A percentile compares a stretch with the other conserved stretches of the same genome.
Evolutionary conservation across 108 stramenopile species (phyloP).

Genomic region (Aureococcus anophagefferens): DNA sequence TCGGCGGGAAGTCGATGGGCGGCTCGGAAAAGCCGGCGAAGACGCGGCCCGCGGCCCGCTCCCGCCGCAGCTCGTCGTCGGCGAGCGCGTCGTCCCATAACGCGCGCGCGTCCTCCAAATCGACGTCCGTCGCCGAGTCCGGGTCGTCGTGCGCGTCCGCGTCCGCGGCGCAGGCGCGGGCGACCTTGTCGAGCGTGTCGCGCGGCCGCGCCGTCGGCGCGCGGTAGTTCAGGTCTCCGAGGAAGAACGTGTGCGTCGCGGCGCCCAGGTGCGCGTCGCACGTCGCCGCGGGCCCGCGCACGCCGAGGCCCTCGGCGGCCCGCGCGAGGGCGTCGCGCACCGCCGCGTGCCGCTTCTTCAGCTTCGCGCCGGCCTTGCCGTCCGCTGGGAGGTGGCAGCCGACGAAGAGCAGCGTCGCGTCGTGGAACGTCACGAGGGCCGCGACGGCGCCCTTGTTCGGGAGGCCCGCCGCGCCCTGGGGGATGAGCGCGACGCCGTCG

Average conservation of each 20-base stretch:
- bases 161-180: background rate
- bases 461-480: too few relatives aligned
- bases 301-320: too few relatives aligned
- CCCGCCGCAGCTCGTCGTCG: background rate
- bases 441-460: slow-evolving; percentile 7
- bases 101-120: too few relatives aligned
- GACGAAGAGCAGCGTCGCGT: background rate
- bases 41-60: background rate
- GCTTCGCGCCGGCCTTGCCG: background rate
- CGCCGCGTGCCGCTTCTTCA: background rate
- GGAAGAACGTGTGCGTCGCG: background rate
- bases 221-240: slow-evolving; percentile 11
- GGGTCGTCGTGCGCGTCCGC: too few relatives aligned
- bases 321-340: too few relatives aligned
- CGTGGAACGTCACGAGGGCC: background rate
- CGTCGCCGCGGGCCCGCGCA: too few relatives aligned
- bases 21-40: background rate
- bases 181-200: background rate
- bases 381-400: slow-evolving; percentile 6
- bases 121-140: background rate
- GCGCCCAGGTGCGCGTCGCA: background rate
- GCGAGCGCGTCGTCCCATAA: background rate
- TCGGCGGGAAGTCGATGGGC: background rate
- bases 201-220: background rate
- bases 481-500: too few relatives aligned